A percentile compares a stretch with the other conserved stretches of the same genome.
Conservation (phyloP, 352 stramenopile species). For the Peronospora farinosa region DNA sequence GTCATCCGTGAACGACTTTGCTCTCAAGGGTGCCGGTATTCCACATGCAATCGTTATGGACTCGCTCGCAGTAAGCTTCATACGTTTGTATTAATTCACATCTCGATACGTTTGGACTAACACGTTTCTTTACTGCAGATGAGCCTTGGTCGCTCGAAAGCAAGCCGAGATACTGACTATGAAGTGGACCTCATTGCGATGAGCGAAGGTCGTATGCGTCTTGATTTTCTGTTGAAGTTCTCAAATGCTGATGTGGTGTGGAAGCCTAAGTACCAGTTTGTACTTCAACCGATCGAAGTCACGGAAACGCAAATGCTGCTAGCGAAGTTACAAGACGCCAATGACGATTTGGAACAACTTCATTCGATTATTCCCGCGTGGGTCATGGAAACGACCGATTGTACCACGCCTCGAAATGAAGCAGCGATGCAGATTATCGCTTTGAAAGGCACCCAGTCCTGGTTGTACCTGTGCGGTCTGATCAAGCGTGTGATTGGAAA, state of each 20-base stretch:
- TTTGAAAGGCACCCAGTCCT: slow-evolving; percentile 16
- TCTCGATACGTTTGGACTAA: background rate
- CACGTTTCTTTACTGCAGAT: slow-evolving; percentile 7
- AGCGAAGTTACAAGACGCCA: slow-evolving; percentile 22
- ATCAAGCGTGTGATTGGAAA: slow-evolving; percentile 10
- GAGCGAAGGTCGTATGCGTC: slow-evolving; percentile 21
- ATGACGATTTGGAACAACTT: slow-evolving; percentile 21
- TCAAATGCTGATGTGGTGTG: slow-evolving; percentile 19
- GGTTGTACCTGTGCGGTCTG: slow-evolving; percentile 17
- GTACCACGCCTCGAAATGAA: slow-evolving; percentile 1
- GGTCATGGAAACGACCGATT: slow-evolving; percentile 6
- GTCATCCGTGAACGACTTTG: slow-evolving; percentile 25
- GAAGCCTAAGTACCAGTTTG: slow-evolving; percentile 29
- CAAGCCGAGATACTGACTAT: slow-evolving; percentile 5
- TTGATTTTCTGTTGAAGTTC: slow-evolving; percentile 21
- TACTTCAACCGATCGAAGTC: slow-evolving; percentile 24
- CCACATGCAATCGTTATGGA: slow-evolving; percentile 25
- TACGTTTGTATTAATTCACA: background rate
- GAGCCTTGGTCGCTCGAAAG: slow-evolving; percentile 6
- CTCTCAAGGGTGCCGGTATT: slow-evolving; percentile 22
- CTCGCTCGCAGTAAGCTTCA: slow-evolving; percentile 15
- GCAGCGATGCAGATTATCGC: slow-evolving; percentile 12
- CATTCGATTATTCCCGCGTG: slow-evolving; percentile 23
- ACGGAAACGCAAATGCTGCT: slow-evolving; percentile 25
- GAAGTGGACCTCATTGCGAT: slow-evolving; percentile 25